These are phyloP conservation scores for Castanea mollissima DNA, from an alignment of 306 rosid species.

Conservation along the genomic window DNA sequence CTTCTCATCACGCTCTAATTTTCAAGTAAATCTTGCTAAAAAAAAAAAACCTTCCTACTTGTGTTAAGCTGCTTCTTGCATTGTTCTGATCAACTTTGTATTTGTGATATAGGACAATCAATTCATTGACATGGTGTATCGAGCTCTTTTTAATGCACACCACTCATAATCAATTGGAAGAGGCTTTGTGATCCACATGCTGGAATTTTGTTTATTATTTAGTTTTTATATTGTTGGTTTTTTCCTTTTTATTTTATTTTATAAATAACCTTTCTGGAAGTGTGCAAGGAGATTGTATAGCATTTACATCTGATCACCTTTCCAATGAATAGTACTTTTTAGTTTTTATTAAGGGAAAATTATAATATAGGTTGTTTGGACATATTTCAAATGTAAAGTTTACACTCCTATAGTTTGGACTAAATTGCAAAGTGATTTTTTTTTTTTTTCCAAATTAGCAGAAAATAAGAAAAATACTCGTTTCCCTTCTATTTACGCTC, in stretches of 20 bases:
- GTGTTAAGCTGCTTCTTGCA: not conserved
- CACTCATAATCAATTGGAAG: constrained; percentile 34
- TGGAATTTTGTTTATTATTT: constrained; percentile 13
- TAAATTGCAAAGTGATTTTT: too few species aligned
- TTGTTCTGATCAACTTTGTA: not conserved
- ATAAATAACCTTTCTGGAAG: not conserved
- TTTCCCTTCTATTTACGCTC: too few species aligned
- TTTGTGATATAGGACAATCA: constrained; percentile 50
- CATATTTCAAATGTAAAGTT: too few species aligned
- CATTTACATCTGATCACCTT: not conserved
- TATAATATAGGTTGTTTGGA: too few species aligned
- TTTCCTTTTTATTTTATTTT: constrained; percentile 3
- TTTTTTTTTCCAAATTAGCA: too few species aligned
- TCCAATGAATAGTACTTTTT: not conserved
- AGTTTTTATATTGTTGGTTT: constrained; percentile 28
- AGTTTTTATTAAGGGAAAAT: not conserved
- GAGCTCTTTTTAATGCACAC: constrained; percentile 50
- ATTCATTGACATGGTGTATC: constrained; percentile 54
- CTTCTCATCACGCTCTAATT: too few species aligned
- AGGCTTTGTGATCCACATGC: constrained; percentile 19
- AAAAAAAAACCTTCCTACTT: too few species aligned
- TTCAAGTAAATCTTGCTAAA: too few species aligned
- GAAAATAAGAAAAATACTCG: too few species aligned
- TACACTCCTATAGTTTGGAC: too few species aligned
- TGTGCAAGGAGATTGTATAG: constrained; percentile 5